Base-by-base conservation (phyloP, 1,139 yeast species). In the Sugiyamaella xylanicola region DNA sequence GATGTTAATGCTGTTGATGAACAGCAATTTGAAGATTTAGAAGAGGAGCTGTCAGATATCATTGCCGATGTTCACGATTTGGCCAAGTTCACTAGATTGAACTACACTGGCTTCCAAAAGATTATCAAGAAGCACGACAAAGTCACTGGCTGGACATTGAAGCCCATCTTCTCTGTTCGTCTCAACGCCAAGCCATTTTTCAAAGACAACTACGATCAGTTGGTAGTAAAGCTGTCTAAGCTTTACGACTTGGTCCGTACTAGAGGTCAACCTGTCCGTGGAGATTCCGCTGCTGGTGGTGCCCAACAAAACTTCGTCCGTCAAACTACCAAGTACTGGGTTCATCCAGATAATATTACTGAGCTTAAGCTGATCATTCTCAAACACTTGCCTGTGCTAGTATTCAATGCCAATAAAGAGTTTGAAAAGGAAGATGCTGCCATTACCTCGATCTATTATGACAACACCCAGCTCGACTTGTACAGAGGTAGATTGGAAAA, bases 261-360 rank as follows among this genome's bases (percentile, higher is more conserved):
- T 1, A 82, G 96, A 65, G 99, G 99, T 64, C 87, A 90, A 67
- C 98, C 99, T 19, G 88, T 90, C 45, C 81, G 83, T 67, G 98
- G 98, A 61, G 99, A 93, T 73, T 84, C 96, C 1, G 72, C 97
- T 3, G 97, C 99, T 17, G 99, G 99, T 67, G 99, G 99, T 45
- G 81, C 88, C 43, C 98, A 92, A 77, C 99, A 95, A 72, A 95
- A 93, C 76, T 93, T 93, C 68, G 98, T 93, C 50, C 86, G 99
- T 73, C 99, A 93, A 74, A 93, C 99, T 17, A 93, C 99, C 17
- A 93, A 93, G 69, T 93, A 93, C 75, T 93, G 99, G 99, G 98
- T 93, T 29, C 99, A 93, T 70, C 97, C 97, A 8, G 99, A 93
- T 74, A 93, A 93, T 72, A 92, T 93, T 69, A 93, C 99, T n/a